Conservation (phyloP, 345 rosid genomes). For the Theobroma cacao region DNA sequence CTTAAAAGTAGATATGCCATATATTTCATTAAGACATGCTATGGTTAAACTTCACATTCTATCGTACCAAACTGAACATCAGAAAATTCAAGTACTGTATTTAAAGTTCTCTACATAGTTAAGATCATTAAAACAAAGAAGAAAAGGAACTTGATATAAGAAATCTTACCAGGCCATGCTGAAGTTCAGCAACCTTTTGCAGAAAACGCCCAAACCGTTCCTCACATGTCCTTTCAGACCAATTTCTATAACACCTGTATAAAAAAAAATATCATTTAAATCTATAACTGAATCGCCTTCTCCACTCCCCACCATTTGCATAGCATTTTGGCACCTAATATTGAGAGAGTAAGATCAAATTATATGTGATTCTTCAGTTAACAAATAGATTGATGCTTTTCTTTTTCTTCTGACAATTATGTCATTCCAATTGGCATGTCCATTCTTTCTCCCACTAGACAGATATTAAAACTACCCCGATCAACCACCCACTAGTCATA, state of each 20-base stretch:
- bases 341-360: not conserved
- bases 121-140: not conserved
- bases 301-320: not conserved
- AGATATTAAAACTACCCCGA: not conserved
- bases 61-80: not conserved
- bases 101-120: not conserved
- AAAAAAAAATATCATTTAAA: not conserved
- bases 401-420: not conserved
- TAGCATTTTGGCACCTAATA: not conserved
- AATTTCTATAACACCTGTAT: conserved; percentile 2
- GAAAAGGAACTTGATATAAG: not conserved
- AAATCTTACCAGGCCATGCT: not conserved
- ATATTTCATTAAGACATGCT: not conserved
- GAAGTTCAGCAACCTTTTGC: not conserved
- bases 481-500: not conserved
- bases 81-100: not conserved
- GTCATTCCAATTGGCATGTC: not conserved
- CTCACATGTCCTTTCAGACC: not conserved
- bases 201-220: conserved; percentile 4
- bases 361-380: not conserved
- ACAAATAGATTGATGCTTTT: not conserved
- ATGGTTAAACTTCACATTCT: not conserved
- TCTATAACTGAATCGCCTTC: not conserved
- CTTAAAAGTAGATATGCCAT: not conserved
- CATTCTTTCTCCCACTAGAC: not conserved